A percentile compares a stretch with the other conserved stretches of the same genome.
phyloP scores from a whole-genome alignment of 345 rosid species.

The Cardamine occulta region DNA sequence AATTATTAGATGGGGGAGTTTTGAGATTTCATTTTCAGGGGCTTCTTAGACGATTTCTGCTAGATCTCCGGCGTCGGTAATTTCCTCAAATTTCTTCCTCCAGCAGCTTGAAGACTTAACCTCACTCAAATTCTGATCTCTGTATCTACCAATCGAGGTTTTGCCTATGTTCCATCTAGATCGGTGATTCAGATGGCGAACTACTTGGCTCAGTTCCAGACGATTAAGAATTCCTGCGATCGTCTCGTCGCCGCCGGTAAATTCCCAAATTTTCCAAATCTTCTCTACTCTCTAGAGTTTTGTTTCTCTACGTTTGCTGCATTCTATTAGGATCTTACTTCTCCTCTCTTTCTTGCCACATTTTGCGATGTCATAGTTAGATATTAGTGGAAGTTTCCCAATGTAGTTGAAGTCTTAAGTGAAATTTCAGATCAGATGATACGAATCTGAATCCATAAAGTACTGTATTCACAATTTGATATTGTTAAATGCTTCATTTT shows the following conservation, averaged over 20 bases:
- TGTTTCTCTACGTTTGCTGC: conserved; percentile 1
- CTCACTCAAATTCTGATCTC: conserved; percentile 22
- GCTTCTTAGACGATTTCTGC: too few species aligned
- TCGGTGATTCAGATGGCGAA: conserved; percentile 68
- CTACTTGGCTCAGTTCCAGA: conserved; percentile 88
- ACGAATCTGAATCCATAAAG: background rate
- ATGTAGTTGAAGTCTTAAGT: conserved; percentile 2
- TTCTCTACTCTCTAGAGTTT: background rate
- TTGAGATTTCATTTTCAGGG: too few species aligned
- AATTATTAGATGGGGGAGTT: too few species aligned
- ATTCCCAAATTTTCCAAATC: conserved; percentile 2
- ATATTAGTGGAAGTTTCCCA: conserved; percentile 20
- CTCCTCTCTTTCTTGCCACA: conserved; percentile 11
- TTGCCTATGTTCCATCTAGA: conserved; percentile 2
- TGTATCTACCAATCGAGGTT: background rate
- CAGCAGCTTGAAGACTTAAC: conserved; percentile 14
- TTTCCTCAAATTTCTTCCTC: background rate
- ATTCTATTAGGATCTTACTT: conserved; percentile 31
- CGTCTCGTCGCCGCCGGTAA: conserved; percentile 86
- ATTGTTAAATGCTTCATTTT: conserved; percentile 19
- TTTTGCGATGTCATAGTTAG: conserved; percentile 31
- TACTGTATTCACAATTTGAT: background rate
- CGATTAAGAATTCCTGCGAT: conserved; percentile 74
- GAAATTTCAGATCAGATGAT: background rate
- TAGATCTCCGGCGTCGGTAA: conserved; percentile 23